Conservation (phyloP, 2,329 filamentous ascomycete species). For the Exutisphaerella laricina region DNA sequence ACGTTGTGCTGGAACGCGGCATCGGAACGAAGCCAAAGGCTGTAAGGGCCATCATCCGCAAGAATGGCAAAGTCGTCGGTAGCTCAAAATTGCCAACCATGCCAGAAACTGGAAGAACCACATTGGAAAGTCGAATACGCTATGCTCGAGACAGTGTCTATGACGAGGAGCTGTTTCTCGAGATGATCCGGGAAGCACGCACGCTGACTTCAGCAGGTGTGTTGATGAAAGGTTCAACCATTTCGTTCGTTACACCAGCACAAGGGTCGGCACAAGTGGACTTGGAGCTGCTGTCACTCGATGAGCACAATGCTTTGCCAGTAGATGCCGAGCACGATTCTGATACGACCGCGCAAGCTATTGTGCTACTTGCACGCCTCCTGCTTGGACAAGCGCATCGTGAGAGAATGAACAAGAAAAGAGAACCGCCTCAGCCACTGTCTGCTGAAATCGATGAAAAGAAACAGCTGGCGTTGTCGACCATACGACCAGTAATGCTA, state of each 20-base stretch:
- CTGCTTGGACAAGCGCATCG: constrained; percentile 75
- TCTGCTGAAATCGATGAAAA: constrained; percentile 45
- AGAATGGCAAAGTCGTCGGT: constrained; percentile 55
- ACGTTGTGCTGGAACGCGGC: constrained; percentile 66
- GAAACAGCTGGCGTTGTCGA: constrained; percentile 42
- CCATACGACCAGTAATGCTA: constrained; percentile 55
- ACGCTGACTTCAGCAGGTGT: constrained; percentile 66
- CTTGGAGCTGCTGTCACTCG: constrained; percentile 60
- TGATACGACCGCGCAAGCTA: constrained; percentile 55
- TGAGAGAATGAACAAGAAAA: constrained; percentile 64
- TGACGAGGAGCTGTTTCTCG: constrained; percentile 83
- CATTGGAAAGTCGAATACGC: constrained; percentile 63
- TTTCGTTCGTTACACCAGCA: constrained; percentile 27
- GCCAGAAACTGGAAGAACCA: constrained; percentile 47
- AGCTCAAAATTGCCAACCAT: constrained; percentile 38
- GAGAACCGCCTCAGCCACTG: constrained; percentile 56
- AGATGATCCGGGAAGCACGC: constrained; percentile 76
- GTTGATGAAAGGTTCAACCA: constrained; percentile 49
- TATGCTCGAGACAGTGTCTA: constrained; percentile 74
- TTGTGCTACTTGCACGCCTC: constrained; percentile 65
- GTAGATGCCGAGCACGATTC: constrained; percentile 25
- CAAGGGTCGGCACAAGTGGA: constrained; percentile 53
- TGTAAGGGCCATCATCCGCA: constrained; percentile 62
- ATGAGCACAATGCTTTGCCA: constrained; percentile 14
- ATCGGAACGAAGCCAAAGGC: constrained; percentile 51